Evolutionary conservation across 1,284 basidiomycete genomes (phyloP).

Genomic region (Vanrija pseudolonga): DNA sequence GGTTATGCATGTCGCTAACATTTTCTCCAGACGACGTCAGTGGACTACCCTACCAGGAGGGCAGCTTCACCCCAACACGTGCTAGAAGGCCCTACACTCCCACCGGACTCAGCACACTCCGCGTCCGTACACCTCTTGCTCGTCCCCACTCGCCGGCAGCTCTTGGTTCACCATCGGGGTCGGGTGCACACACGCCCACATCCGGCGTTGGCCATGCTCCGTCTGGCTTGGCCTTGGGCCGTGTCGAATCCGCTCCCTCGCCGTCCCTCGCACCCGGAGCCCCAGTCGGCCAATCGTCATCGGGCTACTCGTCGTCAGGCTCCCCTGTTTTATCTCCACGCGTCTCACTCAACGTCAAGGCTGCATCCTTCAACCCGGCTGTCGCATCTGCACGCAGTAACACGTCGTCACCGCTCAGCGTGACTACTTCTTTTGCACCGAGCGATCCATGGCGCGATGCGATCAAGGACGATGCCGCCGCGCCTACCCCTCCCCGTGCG

Average conservation of each 20-base stretch:
- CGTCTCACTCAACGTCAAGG: slow-evolving; percentile 61
- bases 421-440: slow-evolving; percentile 51
- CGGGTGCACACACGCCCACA: slow-evolving; percentile 42
- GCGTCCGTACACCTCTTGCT: slow-evolving; percentile 40
- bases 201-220: slow-evolving; percentile 59
- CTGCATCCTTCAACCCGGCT: slow-evolving; percentile 63
- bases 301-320: slow-evolving; percentile 56
- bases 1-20: slow-evolving; percentile 25
- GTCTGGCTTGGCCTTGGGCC: slow-evolving; percentile 7
- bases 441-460: slow-evolving; percentile 42
- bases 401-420: slow-evolving; percentile 75
- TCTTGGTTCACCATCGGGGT: slow-evolving; percentile 4
- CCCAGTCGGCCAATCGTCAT: slow-evolving; percentile 56
- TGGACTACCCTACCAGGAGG: slow-evolving; percentile 38
- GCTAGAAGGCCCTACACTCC: slow-evolving; percentile 45
- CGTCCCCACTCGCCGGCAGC: slow-evolving; percentile 38
- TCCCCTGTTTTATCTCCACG: slow-evolving; percentile 57
- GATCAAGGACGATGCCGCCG: too few relatives aligned
- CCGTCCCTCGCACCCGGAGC: slow-evolving; percentile 17
- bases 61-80: slow-evolving; percentile 39
- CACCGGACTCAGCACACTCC: slow-evolving; percentile 45
- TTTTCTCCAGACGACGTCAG: slow-evolving; percentile 41
- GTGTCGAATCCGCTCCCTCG: slow-evolving; percentile 10
- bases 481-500: slow-evolving; percentile 24
- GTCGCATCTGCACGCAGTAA: slow-evolving; percentile 60